Percentiles rank a stretch among this genome's conserved stretches.
phyloP scores from a whole-genome alignment of 495 filamentous ascomycete genomes.

The Sordaria brevicollis region DNA sequence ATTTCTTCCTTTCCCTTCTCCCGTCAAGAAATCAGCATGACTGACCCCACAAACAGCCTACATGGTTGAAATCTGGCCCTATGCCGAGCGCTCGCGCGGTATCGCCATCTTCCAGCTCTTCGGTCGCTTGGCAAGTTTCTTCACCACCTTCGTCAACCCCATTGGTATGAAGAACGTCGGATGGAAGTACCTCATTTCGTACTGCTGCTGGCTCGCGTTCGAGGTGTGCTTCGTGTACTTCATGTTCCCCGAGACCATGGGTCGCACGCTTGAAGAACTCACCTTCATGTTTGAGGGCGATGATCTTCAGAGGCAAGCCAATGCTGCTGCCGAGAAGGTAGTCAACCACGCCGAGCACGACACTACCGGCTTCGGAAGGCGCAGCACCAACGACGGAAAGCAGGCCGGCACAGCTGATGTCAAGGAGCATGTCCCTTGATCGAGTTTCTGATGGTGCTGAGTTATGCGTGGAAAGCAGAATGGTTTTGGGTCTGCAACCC shows the following conservation, averaged over 20 bases:
- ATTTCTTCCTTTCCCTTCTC: neutral
- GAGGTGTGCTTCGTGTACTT: conserved; percentile 51
- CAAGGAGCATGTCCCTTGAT: conserved; percentile 6
- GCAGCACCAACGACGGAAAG: neutral
- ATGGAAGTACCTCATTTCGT: conserved; percentile 47
- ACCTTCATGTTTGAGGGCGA: conserved; percentile 45
- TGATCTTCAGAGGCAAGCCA: conserved; percentile 26
- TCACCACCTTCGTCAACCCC: conserved; percentile 54
- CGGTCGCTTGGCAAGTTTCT: conserved; percentile 35
- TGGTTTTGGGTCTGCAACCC: neutral
- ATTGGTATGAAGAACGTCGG: conserved; percentile 47
- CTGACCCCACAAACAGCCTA: conserved; percentile 32
- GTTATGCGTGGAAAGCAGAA: neutral
- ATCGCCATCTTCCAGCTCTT: conserved; percentile 56
- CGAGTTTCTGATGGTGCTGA: neutral
- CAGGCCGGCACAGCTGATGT: neutral
- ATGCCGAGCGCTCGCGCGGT: conserved; percentile 48
- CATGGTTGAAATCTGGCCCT: conserved; percentile 56
- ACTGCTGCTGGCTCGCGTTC: conserved; percentile 47
- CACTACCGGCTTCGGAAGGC: neutral
- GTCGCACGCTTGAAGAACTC: conserved; percentile 53
- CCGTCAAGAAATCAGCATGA: neutral
- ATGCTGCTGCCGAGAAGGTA: conserved; percentile 31
- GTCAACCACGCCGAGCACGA: conserved; percentile 11
- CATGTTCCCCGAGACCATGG: conserved; percentile 54